A percentile compares a stretch with the other conserved stretches of the same genome.
Conservation (phyloP, 768 basidiomycete genomes). For the Amanita jacksonii region DNA sequence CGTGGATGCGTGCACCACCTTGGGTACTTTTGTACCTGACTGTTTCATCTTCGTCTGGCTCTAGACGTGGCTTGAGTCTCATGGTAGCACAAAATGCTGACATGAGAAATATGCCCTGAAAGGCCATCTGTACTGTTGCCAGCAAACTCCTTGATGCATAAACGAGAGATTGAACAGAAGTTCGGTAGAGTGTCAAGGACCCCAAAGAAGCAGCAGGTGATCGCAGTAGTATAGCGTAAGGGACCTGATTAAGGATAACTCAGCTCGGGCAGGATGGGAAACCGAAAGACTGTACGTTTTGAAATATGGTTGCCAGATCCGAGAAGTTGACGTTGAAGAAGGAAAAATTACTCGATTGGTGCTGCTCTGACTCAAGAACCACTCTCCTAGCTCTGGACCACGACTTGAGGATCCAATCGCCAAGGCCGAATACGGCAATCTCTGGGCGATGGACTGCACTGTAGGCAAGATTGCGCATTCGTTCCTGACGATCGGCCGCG, state of each 20-base stretch:
- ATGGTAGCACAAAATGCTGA: constrained; percentile 77
- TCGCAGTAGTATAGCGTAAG: constrained; percentile 63
- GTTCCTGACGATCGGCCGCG: constrained; percentile 62
- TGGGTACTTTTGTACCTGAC: constrained; percentile 36
- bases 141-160: constrained; percentile 54
- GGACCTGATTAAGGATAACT: constrained; percentile 39
- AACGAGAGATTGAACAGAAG: constrained; percentile 64
- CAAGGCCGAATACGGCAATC: constrained; percentile 72
- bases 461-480: constrained; percentile 65
- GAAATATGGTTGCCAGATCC: constrained; percentile 53
- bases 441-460: constrained; percentile 74
- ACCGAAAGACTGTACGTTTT: constrained; percentile 50
- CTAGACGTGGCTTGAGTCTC: constrained; percentile 56
- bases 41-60: constrained; percentile 46
- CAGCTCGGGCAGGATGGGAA: constrained; percentile 7
- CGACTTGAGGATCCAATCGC: constrained; percentile 73
- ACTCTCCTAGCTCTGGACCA: constrained; percentile 62
- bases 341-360: constrained; percentile 32
- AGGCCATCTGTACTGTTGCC: constrained; percentile 62
- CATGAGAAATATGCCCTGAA: constrained; percentile 80
- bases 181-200: constrained; percentile 73
- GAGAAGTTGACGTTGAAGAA: constrained; percentile 52
- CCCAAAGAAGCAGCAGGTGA: constrained; percentile 69
- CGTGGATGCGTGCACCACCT: constrained; percentile 62
- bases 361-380: constrained; percentile 47